phyloP scores from a whole-genome alignment of 1,139 yeast genomes.

The Kazachstania sp. region DNA sequence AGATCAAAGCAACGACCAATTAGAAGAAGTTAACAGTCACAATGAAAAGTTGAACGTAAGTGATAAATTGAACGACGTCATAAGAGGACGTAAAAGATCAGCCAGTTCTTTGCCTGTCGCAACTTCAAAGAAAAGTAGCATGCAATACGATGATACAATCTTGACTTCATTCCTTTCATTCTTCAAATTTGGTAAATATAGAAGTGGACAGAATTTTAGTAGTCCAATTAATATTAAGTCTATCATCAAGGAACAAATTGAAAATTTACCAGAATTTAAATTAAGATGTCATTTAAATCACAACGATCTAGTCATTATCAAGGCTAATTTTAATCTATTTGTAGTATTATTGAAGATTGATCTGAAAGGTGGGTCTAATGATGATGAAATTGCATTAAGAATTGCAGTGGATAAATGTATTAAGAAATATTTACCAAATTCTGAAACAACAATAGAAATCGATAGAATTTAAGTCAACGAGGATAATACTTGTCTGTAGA shows the following conservation, averaged over 20 bases:
- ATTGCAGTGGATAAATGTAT: slow-evolving; percentile 47
- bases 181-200: not conserved
- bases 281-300: slow-evolving; percentile 36
- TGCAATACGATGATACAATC: not conserved
- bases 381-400: slow-evolving; percentile 53
- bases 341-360: slow-evolving; percentile 47
- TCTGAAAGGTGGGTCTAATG: slow-evolving; percentile 63
- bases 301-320: slow-evolving; percentile 46
- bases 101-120: slow-evolving; percentile 10
- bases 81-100: slow-evolving; percentile 6
- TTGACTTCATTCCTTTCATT: not conserved
- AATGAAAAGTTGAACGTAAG: slow-evolving; percentile 4
- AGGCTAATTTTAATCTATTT: slow-evolving; percentile 52
- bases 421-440: slow-evolving; percentile 26
- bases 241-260: slow-evolving; percentile 37
- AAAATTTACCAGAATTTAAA: slow-evolving; percentile 43
- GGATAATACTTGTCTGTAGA: too few relatives aligned
- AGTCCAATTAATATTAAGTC: slow-evolving; percentile 36
- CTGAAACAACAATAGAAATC: slow-evolving; percentile 59
- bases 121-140: not conserved
- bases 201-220: slow-evolving; percentile 24
- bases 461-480: slow-evolving; percentile 27
- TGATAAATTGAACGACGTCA: not conserved
- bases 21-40: not conserved
- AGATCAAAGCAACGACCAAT: slow-evolving; percentile 7